phyloP scores from a whole-genome alignment of 2,329 filamentous ascomycete species.

The Arthrinium phaeospermum region DNA sequence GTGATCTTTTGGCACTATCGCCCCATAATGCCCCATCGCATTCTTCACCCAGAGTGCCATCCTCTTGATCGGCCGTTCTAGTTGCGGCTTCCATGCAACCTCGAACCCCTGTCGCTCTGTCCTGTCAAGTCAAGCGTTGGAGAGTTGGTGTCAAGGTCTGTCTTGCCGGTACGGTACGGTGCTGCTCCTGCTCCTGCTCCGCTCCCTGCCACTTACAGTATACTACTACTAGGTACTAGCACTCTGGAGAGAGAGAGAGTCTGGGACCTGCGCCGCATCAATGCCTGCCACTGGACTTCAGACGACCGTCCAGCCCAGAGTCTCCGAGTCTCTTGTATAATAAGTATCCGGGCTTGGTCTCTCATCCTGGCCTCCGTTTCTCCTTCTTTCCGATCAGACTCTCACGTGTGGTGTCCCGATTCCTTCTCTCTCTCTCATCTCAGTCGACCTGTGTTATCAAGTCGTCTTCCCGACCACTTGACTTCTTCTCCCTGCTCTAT shows the following conservation, averaged over 20 bases:
- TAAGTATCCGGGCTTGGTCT: conserved; percentile 11
- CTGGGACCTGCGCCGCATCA: neutral
- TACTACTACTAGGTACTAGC: neutral
- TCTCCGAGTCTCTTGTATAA: neutral
- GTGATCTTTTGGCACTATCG: conserved; percentile 12
- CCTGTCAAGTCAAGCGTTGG: conserved; percentile 20
- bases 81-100: conserved; percentile 15
- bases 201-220: neutral
- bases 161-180: neutral
- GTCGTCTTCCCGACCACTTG: conserved; percentile 27
- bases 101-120: conserved; percentile 6
- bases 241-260: too few species aligned
- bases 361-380: conserved; percentile 6
- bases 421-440: conserved; percentile 21
- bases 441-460: conserved; percentile 25
- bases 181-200: conserved; percentile 1
- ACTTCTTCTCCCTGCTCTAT: conserved; percentile 8
- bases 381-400: neutral
- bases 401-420: conserved; percentile 20
- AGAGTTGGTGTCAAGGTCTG: neutral
- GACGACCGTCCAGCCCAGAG: neutral
- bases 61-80: conserved; percentile 19
- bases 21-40: conserved; percentile 20
- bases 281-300: neutral
- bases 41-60: conserved; percentile 19